These are phyloP conservation scores for Ochetophila trinervis DNA, from an alignment of 306 rosid species.

Conservation along the genomic window DNA sequence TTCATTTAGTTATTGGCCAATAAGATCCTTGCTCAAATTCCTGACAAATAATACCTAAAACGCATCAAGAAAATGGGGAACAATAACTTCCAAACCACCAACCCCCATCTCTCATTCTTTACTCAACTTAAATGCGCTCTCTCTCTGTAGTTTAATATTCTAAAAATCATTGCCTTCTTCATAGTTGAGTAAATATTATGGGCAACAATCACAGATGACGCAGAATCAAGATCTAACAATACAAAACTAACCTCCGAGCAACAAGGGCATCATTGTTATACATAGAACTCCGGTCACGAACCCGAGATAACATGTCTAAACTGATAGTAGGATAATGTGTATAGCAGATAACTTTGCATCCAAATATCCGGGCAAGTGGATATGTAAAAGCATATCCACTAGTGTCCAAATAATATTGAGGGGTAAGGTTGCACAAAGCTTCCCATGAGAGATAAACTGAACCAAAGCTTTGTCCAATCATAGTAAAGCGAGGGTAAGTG, in stretches of 20 bases:
- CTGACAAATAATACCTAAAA: too few species aligned
- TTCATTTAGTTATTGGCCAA: too few species aligned
- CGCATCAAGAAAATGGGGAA: too few species aligned
- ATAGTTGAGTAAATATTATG: too few species aligned
- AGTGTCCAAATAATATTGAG: slow-evolving; percentile 71
- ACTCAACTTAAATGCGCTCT: too few species aligned
- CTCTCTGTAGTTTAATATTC: not conserved
- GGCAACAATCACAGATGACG: not conserved
- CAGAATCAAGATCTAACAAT: not conserved
- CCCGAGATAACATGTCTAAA: slow-evolving; percentile 89
- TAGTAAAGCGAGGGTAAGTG: slow-evolving; percentile 81
- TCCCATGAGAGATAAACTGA: slow-evolving; percentile 84
- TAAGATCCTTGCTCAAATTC: too few species aligned
- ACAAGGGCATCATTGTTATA: slow-evolving; percentile 72
- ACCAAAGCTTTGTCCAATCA: slow-evolving; percentile 93
- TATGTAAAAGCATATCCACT: slow-evolving; percentile 93
- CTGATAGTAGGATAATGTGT: slow-evolving; percentile 98
- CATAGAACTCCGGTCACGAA: slow-evolving; percentile 61
- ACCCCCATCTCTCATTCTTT: too few species aligned
- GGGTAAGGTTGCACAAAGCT: slow-evolving; percentile 80
- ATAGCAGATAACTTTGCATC: slow-evolving; percentile 81
- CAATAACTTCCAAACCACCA: too few species aligned
- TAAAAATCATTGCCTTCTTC: not conserved
- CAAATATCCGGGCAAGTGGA: slow-evolving; percentile 83
- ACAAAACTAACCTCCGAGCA: slow-evolving; percentile 54